These are phyloP conservation scores for Oxyria digyna DNA, from an alignment of 148 eudicot genomes.

Conservation along the genomic window DNA sequence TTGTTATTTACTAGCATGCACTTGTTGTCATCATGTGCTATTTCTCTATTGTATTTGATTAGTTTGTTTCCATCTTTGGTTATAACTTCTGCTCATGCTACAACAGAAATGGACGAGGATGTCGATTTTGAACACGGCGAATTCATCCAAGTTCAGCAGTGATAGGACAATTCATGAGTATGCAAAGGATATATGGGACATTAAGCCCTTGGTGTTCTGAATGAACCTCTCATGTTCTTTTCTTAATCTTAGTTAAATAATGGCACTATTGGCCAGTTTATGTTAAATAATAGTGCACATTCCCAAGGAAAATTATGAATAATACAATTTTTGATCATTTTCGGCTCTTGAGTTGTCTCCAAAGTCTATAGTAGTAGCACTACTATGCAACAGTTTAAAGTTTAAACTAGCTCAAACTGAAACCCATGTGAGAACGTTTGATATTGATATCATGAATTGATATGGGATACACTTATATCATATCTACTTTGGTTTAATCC, in stretches of 20 bases:
- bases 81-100: neutral
- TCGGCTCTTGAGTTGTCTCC: slow-evolving; percentile 1
- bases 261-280: neutral
- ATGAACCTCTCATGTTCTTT: neutral
- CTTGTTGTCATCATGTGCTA: neutral
- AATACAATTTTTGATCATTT: neutral
- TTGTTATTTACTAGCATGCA: too few species aligned
- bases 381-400: too few species aligned
- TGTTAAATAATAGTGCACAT: neutral
- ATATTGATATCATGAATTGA: too few species aligned
- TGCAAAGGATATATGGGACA: slow-evolving; percentile 85
- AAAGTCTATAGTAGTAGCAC: neutral
- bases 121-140: slow-evolving; percentile 91
- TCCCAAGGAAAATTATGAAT: neutral
- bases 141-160: slow-evolving; percentile 92
- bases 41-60: slow-evolving; percentile 2
- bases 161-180: slow-evolving; percentile 89
- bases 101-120: slow-evolving; percentile 84
- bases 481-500: too few species aligned
- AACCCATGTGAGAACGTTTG: too few species aligned
- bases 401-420: too few species aligned
- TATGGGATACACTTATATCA: too few species aligned
- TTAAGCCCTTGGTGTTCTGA: slow-evolving; percentile 26
- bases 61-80: neutral
- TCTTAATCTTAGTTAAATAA: neutral